Evolutionary conservation across 2,329 filamentous ascomycete species (phyloP).

Genomic region (Aschersonia sp.): DNA sequence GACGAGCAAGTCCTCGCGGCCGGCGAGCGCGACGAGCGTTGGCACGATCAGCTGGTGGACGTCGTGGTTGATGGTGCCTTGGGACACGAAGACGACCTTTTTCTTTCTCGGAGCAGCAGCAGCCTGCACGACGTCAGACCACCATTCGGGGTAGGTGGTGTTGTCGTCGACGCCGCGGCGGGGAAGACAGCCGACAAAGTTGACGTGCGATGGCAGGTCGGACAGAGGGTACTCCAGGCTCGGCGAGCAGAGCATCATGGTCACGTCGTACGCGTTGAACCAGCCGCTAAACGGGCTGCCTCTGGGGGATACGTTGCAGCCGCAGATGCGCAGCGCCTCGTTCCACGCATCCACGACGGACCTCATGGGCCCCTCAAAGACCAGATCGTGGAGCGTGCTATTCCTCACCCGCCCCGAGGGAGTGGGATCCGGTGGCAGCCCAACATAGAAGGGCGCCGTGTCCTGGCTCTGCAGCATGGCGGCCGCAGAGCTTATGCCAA

Average conservation of each 20-base stretch:
- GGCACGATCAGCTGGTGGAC: neutral
- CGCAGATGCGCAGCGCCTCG: neutral
- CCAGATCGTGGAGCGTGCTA: conserved; percentile 5
- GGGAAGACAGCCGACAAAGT: conserved; percentile 4
- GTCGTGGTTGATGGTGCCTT: conserved; percentile 2
- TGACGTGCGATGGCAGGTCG: conserved; percentile 1
- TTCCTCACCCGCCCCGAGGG: conserved; percentile 15
- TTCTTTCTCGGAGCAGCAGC: neutral
- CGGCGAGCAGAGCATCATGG: conserved; percentile 3
- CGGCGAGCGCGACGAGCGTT: neutral
- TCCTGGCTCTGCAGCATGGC: neutral
- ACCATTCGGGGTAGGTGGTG: neutral
- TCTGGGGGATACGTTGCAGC: neutral
- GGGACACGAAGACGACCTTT: conserved; percentile 7
- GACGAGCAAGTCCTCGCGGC: conserved; percentile 21
- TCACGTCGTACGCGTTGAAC: conserved; percentile 3
- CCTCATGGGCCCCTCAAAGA: conserved; percentile 5
- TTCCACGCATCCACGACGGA: conserved; percentile 3
- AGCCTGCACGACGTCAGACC: neutral
- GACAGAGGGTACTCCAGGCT: conserved; percentile 3
- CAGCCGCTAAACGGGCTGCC: conserved; percentile 1
- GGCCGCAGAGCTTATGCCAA: conserved; percentile 15
- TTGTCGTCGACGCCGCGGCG: neutral
- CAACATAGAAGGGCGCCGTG: conserved; percentile 11
- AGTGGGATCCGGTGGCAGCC: conserved; percentile 14